These are phyloP conservation scores for Gonapodya sp. DNA, from an alignment of 192 early-diverging fungal genomes.

Conservation along the genomic window DNA sequence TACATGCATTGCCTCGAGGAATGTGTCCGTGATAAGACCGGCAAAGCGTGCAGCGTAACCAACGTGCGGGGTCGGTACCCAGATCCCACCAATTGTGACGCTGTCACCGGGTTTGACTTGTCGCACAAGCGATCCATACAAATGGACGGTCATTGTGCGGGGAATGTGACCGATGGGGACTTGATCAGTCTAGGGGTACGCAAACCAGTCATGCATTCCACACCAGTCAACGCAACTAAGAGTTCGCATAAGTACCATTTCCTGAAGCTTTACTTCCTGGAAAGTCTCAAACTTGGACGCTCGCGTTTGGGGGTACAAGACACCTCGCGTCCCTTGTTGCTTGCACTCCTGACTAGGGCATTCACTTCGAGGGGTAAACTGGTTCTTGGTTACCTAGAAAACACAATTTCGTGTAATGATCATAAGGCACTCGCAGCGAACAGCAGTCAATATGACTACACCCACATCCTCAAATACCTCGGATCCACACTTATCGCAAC, in stretches of 20 bases:
- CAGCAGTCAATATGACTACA: not conserved
- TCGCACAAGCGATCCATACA: constrained; percentile 70
- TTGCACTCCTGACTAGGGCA: constrained; percentile 74
- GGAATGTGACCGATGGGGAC: constrained; percentile 98
- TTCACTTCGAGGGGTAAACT: constrained; percentile 66
- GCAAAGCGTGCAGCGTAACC: constrained; percentile 76
- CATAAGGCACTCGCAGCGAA: not conserved
- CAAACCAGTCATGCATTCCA: not conserved
- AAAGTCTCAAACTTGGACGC: constrained; percentile 86
- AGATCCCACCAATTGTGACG: constrained; percentile 73
- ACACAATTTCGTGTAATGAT: not conserved
- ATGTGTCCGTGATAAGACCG: constrained; percentile 90
- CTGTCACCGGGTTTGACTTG: constrained; percentile 80
- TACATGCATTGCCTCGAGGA: constrained; percentile 81
- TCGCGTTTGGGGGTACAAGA: constrained; percentile 81
- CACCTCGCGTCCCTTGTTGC: constrained; percentile 67
- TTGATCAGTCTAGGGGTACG: constrained; percentile 83
- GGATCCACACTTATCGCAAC: constrained; percentile 87
- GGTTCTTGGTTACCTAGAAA: constrained; percentile 25
- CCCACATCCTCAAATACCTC: constrained; percentile 93
- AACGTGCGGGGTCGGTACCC: constrained; percentile 83
- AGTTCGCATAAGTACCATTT: constrained; percentile 78
- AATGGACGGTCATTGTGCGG: constrained; percentile 85
- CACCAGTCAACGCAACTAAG: not conserved
- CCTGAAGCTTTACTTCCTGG: constrained; percentile 95